Conservation (phyloP, 2,329 filamentous ascomycete species). For the Neonectria hederae region DNA sequence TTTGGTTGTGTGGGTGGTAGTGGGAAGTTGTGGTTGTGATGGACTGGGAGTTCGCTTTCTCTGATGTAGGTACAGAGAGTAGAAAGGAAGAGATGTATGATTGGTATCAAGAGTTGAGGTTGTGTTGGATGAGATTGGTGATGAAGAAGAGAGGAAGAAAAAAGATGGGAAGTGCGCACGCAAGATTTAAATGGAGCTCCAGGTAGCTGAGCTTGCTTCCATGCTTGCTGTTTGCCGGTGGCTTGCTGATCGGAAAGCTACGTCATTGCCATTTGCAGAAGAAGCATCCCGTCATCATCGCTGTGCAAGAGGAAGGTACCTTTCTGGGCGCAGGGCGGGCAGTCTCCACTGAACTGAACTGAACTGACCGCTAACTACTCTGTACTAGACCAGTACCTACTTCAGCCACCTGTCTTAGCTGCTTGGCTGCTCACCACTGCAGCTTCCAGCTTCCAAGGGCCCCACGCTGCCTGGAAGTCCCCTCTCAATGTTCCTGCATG, state of each 20-base stretch:
- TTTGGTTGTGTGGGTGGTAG: conserved; percentile 26
- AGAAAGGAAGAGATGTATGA: background rate
- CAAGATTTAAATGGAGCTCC: conserved; percentile 40
- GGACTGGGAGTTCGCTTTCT: conserved; percentile 3
- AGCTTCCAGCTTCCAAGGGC: background rate
- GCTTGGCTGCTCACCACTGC: background rate
- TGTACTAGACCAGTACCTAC: no score
- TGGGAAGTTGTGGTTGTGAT: conserved; percentile 22
- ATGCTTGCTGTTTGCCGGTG: background rate
- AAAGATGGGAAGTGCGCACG: conserved; percentile 20
- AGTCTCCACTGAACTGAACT: background rate
- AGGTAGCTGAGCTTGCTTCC: conserved; percentile 31
- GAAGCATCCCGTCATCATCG: conserved; percentile 24
- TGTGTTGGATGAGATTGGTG: conserved; percentile 25
- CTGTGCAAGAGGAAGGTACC: background rate
- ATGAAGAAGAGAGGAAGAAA: conserved; percentile 26
- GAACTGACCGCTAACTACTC: background rate
- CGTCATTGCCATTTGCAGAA: conserved; percentile 35
- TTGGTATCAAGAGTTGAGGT: background rate
- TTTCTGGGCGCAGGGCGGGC: background rate
- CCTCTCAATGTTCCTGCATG: conserved; percentile 40
- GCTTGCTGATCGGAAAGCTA: conserved; percentile 34
- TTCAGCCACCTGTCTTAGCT: no score
- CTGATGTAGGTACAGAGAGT: background rate
- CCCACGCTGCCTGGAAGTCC: background rate